A percentile compares a stretch with the other conserved stretches of the same genome.
phyloP scores from a whole-genome alignment of 73 alveolate genomes.

The Tetrahymena thermophila region DNA sequence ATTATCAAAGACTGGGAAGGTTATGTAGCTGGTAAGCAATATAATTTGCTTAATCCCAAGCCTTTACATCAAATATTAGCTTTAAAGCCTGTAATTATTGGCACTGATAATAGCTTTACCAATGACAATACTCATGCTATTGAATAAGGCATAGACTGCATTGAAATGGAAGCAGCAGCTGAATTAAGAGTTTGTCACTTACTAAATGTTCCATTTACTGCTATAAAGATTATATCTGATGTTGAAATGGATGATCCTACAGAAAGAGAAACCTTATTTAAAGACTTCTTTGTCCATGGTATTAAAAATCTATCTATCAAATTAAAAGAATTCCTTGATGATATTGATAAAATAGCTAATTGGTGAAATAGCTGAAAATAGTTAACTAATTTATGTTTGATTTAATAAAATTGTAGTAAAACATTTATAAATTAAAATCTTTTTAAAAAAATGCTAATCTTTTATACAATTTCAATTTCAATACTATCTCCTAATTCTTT shows the following conservation, averaged over 20 bases:
- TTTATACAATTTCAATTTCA: too few relatives aligned
- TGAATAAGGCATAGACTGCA: not conserved
- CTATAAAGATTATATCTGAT: not conserved
- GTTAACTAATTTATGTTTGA: too few relatives aligned
- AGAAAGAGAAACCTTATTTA: not conserved
- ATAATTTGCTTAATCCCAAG: not conserved
- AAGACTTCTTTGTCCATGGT: not conserved
- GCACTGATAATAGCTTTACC: not conserved
- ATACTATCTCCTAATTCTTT: too few relatives aligned
- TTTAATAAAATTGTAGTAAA: too few relatives aligned
- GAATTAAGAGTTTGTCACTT: not conserved
- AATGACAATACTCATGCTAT: not conserved
- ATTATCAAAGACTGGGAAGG: not conserved
- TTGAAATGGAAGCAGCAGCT: not conserved
- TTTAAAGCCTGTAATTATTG: not conserved
- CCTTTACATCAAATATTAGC: not conserved
- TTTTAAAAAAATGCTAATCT: too few relatives aligned
- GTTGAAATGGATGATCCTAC: not conserved
- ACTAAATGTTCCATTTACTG: not conserved
- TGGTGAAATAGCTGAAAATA: not conserved
- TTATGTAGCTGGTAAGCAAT: not conserved
- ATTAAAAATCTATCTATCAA: not conserved
- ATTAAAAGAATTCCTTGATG: not conserved
- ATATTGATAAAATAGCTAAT: not conserved
- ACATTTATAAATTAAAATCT: too few relatives aligned